Conservation (phyloP, 2,329 filamentous ascomycete species). For the Cytospora piceae region DNA sequence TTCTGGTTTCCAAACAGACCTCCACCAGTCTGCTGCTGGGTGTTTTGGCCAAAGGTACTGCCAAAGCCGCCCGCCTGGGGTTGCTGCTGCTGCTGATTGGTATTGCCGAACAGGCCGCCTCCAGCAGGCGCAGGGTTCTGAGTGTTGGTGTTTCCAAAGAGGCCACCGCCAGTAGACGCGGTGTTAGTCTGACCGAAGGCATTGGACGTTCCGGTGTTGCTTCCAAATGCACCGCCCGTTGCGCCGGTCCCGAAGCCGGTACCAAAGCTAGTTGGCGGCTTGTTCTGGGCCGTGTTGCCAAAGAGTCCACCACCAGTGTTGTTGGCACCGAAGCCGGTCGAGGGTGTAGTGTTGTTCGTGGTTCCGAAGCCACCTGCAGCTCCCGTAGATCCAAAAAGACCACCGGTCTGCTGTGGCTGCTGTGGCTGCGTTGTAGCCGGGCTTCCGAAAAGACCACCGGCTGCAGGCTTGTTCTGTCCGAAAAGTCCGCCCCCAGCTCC, state of each 20-base stretch:
- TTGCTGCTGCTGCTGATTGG: slow-evolving; percentile 41
- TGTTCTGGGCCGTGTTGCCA: slow-evolving; percentile 34
- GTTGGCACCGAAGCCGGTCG: slow-evolving; percentile 18
- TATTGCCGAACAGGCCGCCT: slow-evolving; percentile 32
- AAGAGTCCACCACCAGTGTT: slow-evolving; percentile 40
- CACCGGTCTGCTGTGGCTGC: slow-evolving; percentile 36
- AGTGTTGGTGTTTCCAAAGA: slow-evolving; percentile 39
- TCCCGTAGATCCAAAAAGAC: slow-evolving; percentile 46
- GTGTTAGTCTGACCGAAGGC: slow-evolving; percentile 44
- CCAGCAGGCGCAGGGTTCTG: slow-evolving; percentile 41
- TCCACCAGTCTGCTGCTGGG: slow-evolving; percentile 40
- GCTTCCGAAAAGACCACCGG: slow-evolving; percentile 37
- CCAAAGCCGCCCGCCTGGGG: slow-evolving; percentile 46
- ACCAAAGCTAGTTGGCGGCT: slow-evolving; percentile 32
- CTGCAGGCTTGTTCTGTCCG: slow-evolving; percentile 40
- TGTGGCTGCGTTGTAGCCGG: slow-evolving; percentile 41
- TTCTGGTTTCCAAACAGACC: slow-evolving; percentile 31
- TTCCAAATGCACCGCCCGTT: slow-evolving; percentile 40
- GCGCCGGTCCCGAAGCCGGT: slow-evolving; percentile 32
- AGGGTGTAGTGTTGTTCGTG: slow-evolving; percentile 30
- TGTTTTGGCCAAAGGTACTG: slow-evolving; percentile 46
- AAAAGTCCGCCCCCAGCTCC: slow-evolving; percentile 40
- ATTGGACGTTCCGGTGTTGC: slow-evolving; percentile 35
- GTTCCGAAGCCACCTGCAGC: slow-evolving; percentile 38
- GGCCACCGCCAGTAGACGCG: slow-evolving; percentile 38